phyloP scores from a whole-genome alignment of 371 early-diverging fungal species.

The Rhizopus arrhizus region DNA sequence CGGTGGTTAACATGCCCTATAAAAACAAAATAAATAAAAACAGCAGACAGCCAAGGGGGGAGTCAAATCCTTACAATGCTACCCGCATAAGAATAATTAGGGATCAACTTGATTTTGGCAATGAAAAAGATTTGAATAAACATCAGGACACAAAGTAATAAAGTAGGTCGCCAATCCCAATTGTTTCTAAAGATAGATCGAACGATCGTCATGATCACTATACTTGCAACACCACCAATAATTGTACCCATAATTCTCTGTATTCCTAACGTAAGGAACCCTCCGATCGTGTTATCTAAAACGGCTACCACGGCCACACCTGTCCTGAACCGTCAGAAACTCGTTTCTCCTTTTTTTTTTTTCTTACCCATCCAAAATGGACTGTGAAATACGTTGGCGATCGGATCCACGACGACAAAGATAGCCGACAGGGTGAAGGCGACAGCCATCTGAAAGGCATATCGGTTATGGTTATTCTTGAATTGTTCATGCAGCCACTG shows the following conservation, averaged over 20 bases:
- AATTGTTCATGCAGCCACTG: slow-evolving; percentile 19
- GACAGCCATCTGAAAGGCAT: slow-evolving; percentile 30
- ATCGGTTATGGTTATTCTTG: slow-evolving; percentile 18
- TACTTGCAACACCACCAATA: slow-evolving; percentile 35
- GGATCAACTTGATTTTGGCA: slow-evolving; percentile 35
- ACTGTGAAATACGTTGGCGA: slow-evolving; percentile 23
- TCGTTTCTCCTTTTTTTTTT: neutral
- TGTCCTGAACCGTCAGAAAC: neutral
- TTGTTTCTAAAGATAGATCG: slow-evolving; percentile 31
- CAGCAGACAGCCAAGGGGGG: too few relatives aligned
- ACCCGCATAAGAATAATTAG: slow-evolving; percentile 39
- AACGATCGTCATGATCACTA: slow-evolving; percentile 37
- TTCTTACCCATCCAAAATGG: slow-evolving; percentile 32
- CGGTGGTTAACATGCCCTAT: slow-evolving; percentile 38
- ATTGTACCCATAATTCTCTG: slow-evolving; percentile 42
- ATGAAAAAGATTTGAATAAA: slow-evolving; percentile 42
- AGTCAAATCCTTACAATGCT: slow-evolving; percentile 42
- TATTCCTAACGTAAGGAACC: slow-evolving; percentile 33
- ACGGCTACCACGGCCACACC: slow-evolving; percentile 45
- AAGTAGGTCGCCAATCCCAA: slow-evolving; percentile 33
- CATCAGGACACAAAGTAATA: slow-evolving; percentile 32
- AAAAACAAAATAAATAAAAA: neutral
- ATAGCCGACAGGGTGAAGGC: slow-evolving; percentile 25
- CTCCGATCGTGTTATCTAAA: slow-evolving; percentile 42
- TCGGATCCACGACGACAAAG: slow-evolving; percentile 24